Conservation (phyloP, 257 asterid species). For the Eucommia ulmoides region DNA sequence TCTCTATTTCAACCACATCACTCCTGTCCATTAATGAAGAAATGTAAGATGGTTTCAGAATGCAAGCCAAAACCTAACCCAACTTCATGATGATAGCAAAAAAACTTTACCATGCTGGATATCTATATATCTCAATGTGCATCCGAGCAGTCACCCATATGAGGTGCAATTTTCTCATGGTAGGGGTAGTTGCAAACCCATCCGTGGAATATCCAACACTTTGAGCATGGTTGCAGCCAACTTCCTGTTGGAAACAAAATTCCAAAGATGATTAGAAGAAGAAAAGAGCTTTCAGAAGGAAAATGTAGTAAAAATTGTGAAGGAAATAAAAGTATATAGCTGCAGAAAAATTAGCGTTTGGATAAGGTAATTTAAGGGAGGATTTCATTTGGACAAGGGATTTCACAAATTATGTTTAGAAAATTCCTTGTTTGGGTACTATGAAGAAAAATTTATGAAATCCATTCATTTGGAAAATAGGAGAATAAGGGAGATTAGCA, state of each 20-base stretch:
- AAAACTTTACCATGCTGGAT: constrained; percentile 77
- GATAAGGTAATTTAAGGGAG: no score
- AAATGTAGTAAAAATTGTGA: no score
- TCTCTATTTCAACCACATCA: constrained; percentile 90
- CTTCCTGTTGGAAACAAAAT: constrained; percentile 80
- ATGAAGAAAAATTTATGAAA: no score
- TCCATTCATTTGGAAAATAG: no score
- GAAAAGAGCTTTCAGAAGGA: no score
- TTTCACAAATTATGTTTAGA: no score
- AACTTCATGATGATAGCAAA: background rate
- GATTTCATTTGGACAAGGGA: no score
- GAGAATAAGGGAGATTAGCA: no score
- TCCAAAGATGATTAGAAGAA: no score
- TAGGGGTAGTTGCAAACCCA: constrained; percentile 81
- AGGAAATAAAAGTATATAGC: no score
- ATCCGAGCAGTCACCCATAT: constrained; percentile 98
- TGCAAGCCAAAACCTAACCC: background rate
- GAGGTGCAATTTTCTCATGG: constrained; percentile 80
- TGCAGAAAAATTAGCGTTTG: no score
- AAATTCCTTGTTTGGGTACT: no score
- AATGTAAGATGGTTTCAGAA: background rate
- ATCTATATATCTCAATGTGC: constrained; percentile 92
- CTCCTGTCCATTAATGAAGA: constrained; percentile 47
- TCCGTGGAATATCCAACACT: constrained; percentile 87
- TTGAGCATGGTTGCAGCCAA: constrained; percentile 95